These are phyloP conservation scores for Pugionium cornutum DNA, from an alignment of 345 rosid species.

Conservation along the genomic window DNA sequence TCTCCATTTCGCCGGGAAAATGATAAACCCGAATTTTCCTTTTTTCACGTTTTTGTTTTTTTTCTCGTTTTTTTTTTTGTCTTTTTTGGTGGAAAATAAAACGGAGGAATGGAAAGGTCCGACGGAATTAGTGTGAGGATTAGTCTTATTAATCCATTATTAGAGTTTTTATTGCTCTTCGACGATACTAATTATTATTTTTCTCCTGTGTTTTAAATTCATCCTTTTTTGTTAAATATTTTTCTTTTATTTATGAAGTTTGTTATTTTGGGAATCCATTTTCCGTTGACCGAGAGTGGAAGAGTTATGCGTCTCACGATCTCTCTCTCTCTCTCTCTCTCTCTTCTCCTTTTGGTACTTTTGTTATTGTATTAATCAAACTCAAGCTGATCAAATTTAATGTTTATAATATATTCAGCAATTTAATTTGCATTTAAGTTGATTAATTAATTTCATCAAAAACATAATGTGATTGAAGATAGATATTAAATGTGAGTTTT, in stretches of 20 bases:
- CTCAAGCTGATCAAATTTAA: constrained; percentile 3
- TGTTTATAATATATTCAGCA: background rate
- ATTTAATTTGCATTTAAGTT: constrained; percentile 12
- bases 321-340: constrained; percentile 16
- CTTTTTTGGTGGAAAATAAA: constrained; percentile 19
- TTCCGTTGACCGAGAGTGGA: constrained; percentile 33
- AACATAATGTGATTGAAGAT: background rate
- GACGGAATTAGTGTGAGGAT: constrained; percentile 32
- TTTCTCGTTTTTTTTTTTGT: background rate
- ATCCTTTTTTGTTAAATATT: constrained; percentile 6
- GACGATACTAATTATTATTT: constrained; percentile 34
- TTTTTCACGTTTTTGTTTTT: background rate
- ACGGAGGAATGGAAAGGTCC: constrained; percentile 14
- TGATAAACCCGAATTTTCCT: constrained; percentile 16
- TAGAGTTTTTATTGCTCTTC: constrained; percentile 23
- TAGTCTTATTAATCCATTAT: constrained; percentile 32
- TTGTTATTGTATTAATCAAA: constrained; percentile 5
- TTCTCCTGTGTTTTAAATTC: constrained; percentile 6
- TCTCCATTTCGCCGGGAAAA: constrained; percentile 46
- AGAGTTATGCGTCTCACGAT: constrained; percentile 42
- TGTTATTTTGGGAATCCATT: constrained; percentile 22
- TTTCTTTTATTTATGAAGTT: constrained; percentile 27
- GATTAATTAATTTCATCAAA: background rate
- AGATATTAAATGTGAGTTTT: too few relatives aligned
- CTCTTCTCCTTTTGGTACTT: background rate